Evolutionary conservation across 2,329 filamentous ascomycete genomes (phyloP).

Genomic region (Aquanectria penicillioides): DNA sequence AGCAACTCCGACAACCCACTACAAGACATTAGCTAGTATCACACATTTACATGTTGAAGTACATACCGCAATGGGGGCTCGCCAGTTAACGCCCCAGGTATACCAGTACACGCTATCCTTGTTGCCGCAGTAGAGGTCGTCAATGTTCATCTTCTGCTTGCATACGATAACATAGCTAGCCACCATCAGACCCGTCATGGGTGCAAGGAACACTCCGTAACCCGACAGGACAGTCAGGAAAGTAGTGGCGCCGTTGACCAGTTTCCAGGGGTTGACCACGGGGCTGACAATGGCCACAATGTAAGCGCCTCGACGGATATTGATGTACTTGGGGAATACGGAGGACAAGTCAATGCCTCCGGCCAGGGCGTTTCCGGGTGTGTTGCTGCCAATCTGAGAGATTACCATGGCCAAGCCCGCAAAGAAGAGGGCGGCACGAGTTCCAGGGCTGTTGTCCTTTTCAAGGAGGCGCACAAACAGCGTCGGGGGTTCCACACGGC

Average conservation of each 20-base stretch:
- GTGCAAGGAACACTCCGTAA: slow-evolving; percentile 51
- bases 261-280: slow-evolving; percentile 51
- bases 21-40: neutral
- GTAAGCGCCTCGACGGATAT: slow-evolving; percentile 51
- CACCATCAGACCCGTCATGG: slow-evolving; percentile 53
- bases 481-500: slow-evolving; percentile 52
- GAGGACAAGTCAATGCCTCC: slow-evolving; percentile 53
- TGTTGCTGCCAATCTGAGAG: slow-evolving; percentile 51
- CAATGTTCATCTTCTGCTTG: slow-evolving; percentile 47
- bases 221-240: slow-evolving; percentile 50
- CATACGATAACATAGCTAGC: slow-evolving; percentile 48
- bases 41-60: too few species aligned
- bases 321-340: slow-evolving; percentile 49
- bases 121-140: slow-evolving; percentile 47
- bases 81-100: slow-evolving; percentile 51
- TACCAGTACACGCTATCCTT: slow-evolving; percentile 52
- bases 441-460: slow-evolving; percentile 44
- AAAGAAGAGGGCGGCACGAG: slow-evolving; percentile 51
- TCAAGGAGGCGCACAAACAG: slow-evolving; percentile 47
- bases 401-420: slow-evolving; percentile 48
- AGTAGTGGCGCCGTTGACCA: slow-evolving; percentile 49
- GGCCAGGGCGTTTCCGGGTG: slow-evolving; percentile 49
- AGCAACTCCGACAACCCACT: slow-evolving; percentile 53
- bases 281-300: slow-evolving; percentile 49
- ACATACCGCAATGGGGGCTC: slow-evolving; percentile 51